A percentile compares a stretch with the other conserved stretches of the same genome.
Evolutionary conservation across 441 rosid species (phyloP).

Genomic region (Corymbia citriodora): DNA sequence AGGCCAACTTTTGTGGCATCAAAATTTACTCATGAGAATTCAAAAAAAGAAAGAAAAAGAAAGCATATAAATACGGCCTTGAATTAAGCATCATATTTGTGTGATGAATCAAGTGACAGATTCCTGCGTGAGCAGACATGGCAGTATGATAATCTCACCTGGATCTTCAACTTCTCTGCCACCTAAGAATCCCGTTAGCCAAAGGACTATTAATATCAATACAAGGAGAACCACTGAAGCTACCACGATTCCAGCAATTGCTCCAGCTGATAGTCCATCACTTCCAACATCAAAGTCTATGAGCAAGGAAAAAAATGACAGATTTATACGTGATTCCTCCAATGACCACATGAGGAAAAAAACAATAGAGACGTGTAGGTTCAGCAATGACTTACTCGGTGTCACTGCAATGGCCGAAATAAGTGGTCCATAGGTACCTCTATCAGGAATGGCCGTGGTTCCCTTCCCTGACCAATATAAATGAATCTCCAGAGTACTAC

Average conservation of each 20-base stretch:
- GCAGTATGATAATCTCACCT: not conserved
- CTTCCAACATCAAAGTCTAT: slow-evolving; percentile 62
- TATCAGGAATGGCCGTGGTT: slow-evolving; percentile 48
- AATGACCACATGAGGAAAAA: not conserved
- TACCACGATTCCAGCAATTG: slow-evolving; percentile 48
- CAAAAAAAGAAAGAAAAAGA: not conserved
- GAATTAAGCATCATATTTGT: not conserved
- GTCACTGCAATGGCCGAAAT: slow-evolving; percentile 75
- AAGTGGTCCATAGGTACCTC: slow-evolving; percentile 85
- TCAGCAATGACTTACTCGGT: slow-evolving; percentile 48
- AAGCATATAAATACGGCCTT: not conserved
- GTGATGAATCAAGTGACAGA: not conserved
- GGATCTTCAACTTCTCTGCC: slow-evolving; percentile 1
- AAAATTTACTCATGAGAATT: not conserved
- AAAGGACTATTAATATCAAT: slow-evolving; percentile 1
- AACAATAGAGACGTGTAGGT: not conserved
- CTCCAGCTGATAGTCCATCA: slow-evolving; percentile 56
- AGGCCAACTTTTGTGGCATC: not conserved
- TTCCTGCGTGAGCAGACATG: not conserved
- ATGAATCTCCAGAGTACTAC: slow-evolving; percentile 70
- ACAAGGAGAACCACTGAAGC: not conserved
- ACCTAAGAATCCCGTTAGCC: not conserved
- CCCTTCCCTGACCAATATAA: slow-evolving; percentile 89
- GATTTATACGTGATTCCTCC: not conserved
- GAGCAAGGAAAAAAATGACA: not conserved